These are phyloP conservation scores for Neospora caninum DNA, from an alignment of 169 alveolate genomes.

Conservation along the genomic window DNA sequence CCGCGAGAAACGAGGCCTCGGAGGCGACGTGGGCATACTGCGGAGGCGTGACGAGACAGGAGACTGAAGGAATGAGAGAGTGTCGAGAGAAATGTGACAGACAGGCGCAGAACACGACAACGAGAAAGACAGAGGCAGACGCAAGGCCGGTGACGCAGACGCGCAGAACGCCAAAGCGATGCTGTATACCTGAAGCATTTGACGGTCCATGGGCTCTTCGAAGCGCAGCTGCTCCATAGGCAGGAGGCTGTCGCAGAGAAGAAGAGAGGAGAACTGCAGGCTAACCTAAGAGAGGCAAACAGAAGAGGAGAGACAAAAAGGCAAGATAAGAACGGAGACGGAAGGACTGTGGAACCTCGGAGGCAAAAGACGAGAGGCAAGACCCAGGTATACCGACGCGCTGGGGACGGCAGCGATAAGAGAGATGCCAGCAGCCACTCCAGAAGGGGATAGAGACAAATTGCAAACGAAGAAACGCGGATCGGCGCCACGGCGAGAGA, in stretches of 20 bases:
- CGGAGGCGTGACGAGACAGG: no score
- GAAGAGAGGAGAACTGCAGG: slow-evolving; percentile 57
- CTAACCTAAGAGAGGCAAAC: slow-evolving; percentile 36
- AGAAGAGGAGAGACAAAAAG: neutral
- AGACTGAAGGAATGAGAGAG: no score
- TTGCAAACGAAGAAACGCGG: neutral
- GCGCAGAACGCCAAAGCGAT: neutral
- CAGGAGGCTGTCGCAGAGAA: slow-evolving; percentile 32
- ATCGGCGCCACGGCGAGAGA: neutral
- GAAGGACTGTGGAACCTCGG: neutral
- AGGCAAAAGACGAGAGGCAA: neutral
- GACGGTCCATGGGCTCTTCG: slow-evolving; percentile 53
- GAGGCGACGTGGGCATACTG: no score
- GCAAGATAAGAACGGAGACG: neutral
- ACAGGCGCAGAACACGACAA: neutral
- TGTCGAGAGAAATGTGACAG: neutral
- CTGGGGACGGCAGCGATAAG: neutral
- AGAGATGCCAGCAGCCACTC: neutral
- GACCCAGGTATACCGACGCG: neutral
- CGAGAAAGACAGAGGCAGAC: no score
- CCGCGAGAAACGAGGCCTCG: no score
- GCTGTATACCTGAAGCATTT: slow-evolving; percentile 53
- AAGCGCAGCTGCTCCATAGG: slow-evolving; percentile 60
- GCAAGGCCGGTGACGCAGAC: no score
- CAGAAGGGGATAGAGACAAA: neutral